Base-by-base conservation (phyloP, 768 basidiomycete species). In the Gautieria morchelliformis region DNA sequence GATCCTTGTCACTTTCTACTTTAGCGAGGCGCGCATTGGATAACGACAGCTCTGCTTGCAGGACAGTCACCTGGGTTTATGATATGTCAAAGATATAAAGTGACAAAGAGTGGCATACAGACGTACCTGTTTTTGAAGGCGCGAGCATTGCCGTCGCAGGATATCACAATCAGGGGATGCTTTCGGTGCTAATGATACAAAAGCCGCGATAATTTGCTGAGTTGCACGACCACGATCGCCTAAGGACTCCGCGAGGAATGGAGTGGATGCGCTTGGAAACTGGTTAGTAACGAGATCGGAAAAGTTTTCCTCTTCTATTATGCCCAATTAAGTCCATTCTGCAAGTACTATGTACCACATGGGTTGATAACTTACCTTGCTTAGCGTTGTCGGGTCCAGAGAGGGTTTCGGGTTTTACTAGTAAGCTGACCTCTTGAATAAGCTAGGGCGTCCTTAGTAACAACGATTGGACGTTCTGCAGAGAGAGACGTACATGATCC, bases 341-440 rank as follows among this genome's bases (percentile, higher is more conserved):
- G 37, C 30, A 33, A 40, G 30, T 27, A 30, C 5, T 2, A 14
- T 37, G 35, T 14, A 37, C 2, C 35, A 37, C 14, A 44, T n/a
- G 14, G 11, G 17, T 44, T 5, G 19, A n/a, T 24, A 33, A 57
- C 44, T 20, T 3, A 33, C 46, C 27, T 37, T 30, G 74, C 69
- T 63, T 74, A 15, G 52, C 52, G 14, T 76, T 66, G 59, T 72
- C 70, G 19, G 71, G 67, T 59, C 71, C 63, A 41, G 78, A 72
- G 40, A 80, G 62, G 55, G 78, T 74, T 55, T 84, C 79, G 22
- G 79, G 71, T 45, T 72, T 74, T 5, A 81, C 78, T 45, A 87
- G 70, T 20, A 80, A 71, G 44, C 80, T 79, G 65, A 88, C 82
- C 19, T 85, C 78, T 53, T 84, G 80, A 35, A 88, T 74, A 41